These are phyloP conservation scores for Lachnellula hyalina DNA, from an alignment of 2,329 filamentous ascomycete species.

Conservation along the genomic window DNA sequence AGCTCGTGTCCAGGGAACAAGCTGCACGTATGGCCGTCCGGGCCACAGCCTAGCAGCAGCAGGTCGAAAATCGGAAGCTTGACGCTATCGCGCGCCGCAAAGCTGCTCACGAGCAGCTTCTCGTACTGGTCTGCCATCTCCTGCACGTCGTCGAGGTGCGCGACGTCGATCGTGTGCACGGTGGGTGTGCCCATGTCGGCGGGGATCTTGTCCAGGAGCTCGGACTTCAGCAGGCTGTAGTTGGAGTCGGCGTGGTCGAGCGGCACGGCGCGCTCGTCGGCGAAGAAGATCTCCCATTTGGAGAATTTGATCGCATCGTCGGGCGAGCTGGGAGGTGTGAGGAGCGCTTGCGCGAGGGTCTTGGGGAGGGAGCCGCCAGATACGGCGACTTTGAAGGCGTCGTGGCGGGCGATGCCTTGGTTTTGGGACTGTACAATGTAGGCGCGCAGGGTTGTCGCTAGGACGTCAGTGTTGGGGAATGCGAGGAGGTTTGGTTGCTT, in stretches of 20 bases:
- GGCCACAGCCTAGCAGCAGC: slow-evolving; percentile 85
- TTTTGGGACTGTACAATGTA: slow-evolving; percentile 82
- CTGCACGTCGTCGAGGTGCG: slow-evolving; percentile 67
- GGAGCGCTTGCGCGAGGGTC: slow-evolving; percentile 77
- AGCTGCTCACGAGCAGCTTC: slow-evolving; percentile 75
- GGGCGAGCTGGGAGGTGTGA: slow-evolving; percentile 45
- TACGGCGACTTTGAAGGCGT: slow-evolving; percentile 82
- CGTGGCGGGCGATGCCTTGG: slow-evolving; percentile 72
- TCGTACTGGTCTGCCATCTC: slow-evolving; percentile 94
- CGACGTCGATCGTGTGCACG: slow-evolving; percentile 73
- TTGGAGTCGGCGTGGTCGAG: slow-evolving; percentile 92
- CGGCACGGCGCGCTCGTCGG: slow-evolving; percentile 91
- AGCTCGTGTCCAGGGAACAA: slow-evolving; percentile 88
- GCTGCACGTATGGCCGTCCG: slow-evolving; percentile 95
- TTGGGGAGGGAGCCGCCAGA: slow-evolving; percentile 92
- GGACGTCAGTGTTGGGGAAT: slow-evolving; percentile 63
- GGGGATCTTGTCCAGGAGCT: slow-evolving; percentile 86
- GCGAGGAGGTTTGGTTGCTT: slow-evolving; percentile 65
- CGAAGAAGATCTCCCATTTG: slow-evolving; percentile 98
- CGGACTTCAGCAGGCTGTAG: slow-evolving; percentile 79
- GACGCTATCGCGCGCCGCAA: slow-evolving; percentile 89
- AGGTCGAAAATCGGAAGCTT: slow-evolving; percentile 94
- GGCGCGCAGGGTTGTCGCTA: slow-evolving; percentile 71
- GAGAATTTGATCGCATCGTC: slow-evolving; percentile 67
- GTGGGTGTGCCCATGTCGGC: slow-evolving; percentile 55